Conservation (phyloP, 176 grass and related monocot species). For the Triticum monococcum region DNA sequence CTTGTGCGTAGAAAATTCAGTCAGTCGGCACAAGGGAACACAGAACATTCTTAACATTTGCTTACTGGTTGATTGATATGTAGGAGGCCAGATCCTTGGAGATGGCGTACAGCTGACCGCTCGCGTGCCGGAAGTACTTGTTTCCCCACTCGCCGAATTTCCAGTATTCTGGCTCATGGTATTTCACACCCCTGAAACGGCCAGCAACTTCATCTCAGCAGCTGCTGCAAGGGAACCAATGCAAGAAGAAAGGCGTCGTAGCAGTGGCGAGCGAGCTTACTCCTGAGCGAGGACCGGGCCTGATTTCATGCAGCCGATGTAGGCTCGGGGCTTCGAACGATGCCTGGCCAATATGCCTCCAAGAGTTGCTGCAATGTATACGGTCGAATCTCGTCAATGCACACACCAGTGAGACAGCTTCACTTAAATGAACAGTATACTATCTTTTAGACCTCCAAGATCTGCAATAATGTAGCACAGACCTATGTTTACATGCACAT, state of each 20-base stretch:
- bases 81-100: slow-evolving; percentile 65
- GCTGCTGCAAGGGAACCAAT: not conserved
- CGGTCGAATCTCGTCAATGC: not conserved
- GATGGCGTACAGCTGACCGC: slow-evolving; percentile 54
- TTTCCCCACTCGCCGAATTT: slow-evolving; percentile 67
- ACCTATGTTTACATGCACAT: slow-evolving; percentile 99
- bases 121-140: slow-evolving; percentile 60
- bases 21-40: not conserved
- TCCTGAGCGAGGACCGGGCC: slow-evolving; percentile 89
- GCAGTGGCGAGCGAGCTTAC: slow-evolving; percentile 40
- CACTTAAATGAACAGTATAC: too few relatives aligned
- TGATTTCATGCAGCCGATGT: slow-evolving; percentile 95
- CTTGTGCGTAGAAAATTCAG: not conserved
- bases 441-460: too few relatives aligned
- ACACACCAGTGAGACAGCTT: not conserved
- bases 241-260: not conserved
- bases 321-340: slow-evolving; percentile 70
- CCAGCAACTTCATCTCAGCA: not conserved
- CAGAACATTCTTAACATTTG: too few relatives aligned
- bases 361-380: slow-evolving; percentile 67
- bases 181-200: slow-evolving; percentile 44
- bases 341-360: slow-evolving; percentile 60
- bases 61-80: slow-evolving; percentile 63
- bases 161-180: slow-evolving; percentile 68
- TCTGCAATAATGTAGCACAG: not conserved